Conservation (phyloP, 2,329 filamentous ascomycete genomes). For the Stachybotrys chlorohalonatus region DNA sequence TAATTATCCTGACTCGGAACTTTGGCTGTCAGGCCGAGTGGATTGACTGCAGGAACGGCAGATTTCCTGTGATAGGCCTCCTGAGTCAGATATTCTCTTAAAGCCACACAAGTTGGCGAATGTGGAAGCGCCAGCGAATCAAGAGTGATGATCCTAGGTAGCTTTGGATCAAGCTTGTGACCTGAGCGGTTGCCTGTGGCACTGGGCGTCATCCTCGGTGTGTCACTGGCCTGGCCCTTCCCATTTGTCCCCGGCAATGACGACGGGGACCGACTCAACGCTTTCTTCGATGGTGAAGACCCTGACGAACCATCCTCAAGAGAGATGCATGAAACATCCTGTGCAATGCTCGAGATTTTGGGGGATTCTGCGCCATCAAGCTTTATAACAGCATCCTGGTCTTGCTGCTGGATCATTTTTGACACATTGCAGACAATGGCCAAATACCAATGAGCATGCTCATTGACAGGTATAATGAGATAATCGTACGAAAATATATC, state of each 20-base stretch:
- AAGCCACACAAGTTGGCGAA: slow-evolving; percentile 50
- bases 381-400: slow-evolving; percentile 1
- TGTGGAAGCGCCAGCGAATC: slow-evolving; percentile 72
- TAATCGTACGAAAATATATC: slow-evolving; percentile 83
- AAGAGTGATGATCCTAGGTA: slow-evolving; percentile 71
- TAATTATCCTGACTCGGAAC: slow-evolving; percentile 78
- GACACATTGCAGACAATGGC: slow-evolving; percentile 89
- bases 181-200: background rate
- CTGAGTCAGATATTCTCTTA: slow-evolving; percentile 68
- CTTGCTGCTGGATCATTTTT: slow-evolving; percentile 37
- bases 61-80: slow-evolving; percentile 60
- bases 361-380: background rate
- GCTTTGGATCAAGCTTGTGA: slow-evolving; percentile 29
- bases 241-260: background rate
- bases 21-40: slow-evolving; percentile 56
- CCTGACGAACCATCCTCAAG: background rate
- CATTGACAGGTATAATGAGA: slow-evolving; percentile 86
- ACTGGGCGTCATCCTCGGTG: background rate
- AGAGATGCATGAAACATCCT: background rate
- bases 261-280: background rate
- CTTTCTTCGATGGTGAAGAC: background rate
- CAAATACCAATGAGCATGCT: slow-evolving; percentile 83
- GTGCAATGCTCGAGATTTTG: background rate
- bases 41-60: slow-evolving; percentile 26
- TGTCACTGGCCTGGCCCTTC: background rate